These are phyloP conservation scores for Clathrospora elynae DNA, from an alignment of 2,329 filamentous ascomycete genomes.

Conservation along the genomic window DNA sequence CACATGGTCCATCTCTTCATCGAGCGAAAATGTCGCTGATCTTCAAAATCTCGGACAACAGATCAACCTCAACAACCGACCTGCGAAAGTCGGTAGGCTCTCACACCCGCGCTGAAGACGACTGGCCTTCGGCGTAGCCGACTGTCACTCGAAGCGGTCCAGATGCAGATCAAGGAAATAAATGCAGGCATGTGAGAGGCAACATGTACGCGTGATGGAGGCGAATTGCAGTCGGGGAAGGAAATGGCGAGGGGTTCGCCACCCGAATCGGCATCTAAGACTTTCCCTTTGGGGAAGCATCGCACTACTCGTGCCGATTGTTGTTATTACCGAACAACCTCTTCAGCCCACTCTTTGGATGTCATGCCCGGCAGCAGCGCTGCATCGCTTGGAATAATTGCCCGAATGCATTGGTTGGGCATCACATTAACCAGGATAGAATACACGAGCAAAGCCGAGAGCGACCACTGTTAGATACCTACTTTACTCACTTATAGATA, in stretches of 20 bases:
- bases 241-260: slow-evolving; percentile 19
- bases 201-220: slow-evolving; percentile 18
- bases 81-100: slow-evolving; percentile 5
- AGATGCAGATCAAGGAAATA: slow-evolving; percentile 3
- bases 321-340: slow-evolving; percentile 5
- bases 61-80: slow-evolving; percentile 25
- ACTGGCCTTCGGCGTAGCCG: slow-evolving; percentile 22
- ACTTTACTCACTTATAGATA: background rate
- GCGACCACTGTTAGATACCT: background rate
- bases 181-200: slow-evolving; percentile 15
- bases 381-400: slow-evolving; percentile 4
- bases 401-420: slow-evolving; percentile 1
- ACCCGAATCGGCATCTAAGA: slow-evolving; percentile 19
- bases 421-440: background rate
- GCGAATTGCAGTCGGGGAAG: slow-evolving; percentile 7
- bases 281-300: slow-evolving; percentile 18
- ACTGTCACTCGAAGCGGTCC: slow-evolving; percentile 14
- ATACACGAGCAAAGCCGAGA: background rate
- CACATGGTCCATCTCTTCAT: slow-evolving; percentile 11
- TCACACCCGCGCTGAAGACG: slow-evolving; percentile 2
- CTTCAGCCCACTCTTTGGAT: background rate
- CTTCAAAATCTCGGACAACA: slow-evolving; percentile 32
- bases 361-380: background rate
- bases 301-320: slow-evolving; percentile 4
- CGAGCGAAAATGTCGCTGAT: slow-evolving; percentile 19